Conservation (phyloP, 2,329 filamentous ascomycete species). For the Fusarium algeriense region DNA sequence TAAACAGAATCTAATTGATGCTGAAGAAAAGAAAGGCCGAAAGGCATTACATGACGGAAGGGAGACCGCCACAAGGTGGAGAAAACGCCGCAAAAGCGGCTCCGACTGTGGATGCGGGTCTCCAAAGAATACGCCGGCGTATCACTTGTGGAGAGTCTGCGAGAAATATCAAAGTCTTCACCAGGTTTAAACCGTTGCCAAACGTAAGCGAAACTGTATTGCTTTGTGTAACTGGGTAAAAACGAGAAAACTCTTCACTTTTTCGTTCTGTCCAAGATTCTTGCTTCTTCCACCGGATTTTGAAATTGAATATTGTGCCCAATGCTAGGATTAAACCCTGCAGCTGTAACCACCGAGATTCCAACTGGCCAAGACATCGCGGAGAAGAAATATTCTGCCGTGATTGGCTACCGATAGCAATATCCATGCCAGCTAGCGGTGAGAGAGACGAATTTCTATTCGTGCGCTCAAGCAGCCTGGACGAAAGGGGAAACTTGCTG, state of each 20-base stretch:
- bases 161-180: conserved; percentile 14
- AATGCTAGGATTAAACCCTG: conserved; percentile 27
- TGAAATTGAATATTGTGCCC: conserved; percentile 31
- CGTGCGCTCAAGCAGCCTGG: conserved; percentile 29
- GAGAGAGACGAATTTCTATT: conserved; percentile 24
- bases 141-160: conserved; percentile 12
- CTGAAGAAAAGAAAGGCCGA: conserved; percentile 13
- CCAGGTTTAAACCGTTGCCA: conserved; percentile 1
- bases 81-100: conserved; percentile 29
- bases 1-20: background rate
- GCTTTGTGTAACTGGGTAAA: background rate
- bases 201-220: conserved; percentile 18
- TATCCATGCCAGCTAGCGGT: conserved; percentile 39
- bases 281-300: conserved; percentile 31
- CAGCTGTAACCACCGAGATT: conserved; percentile 27
- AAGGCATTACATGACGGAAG: conserved; percentile 8
- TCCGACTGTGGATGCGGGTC: conserved; percentile 22
- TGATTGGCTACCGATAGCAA: conserved; percentile 37
- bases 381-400: conserved; percentile 29
- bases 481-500: conserved; percentile 32
- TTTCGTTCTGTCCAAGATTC: conserved; percentile 5
- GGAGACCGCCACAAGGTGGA: conserved; percentile 19
- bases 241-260: conserved; percentile 8
- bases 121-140: conserved; percentile 16
- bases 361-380: conserved; percentile 27